Evolutionary conservation across 352 stramenopile species (phyloP).

Genomic region (Globisporangium yorkense): DNA sequence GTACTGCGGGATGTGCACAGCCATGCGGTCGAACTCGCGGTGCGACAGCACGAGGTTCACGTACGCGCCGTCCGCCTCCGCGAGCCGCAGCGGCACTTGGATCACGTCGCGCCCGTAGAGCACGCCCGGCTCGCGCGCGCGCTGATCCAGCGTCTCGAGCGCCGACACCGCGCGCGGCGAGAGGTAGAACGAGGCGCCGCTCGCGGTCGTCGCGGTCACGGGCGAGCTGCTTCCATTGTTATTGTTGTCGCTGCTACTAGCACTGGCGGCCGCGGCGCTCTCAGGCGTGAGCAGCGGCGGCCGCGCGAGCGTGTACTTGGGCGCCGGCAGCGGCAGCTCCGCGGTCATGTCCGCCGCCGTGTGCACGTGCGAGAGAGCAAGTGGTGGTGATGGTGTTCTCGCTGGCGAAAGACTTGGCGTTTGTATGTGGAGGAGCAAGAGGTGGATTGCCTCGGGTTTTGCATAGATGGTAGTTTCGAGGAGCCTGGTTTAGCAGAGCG

Average conservation of each 20-base stretch:
- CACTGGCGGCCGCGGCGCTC: background rate
- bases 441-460: background rate
- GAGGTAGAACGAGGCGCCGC: conserved; percentile 10
- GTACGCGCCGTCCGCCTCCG: conserved; percentile 31
- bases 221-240: conserved; percentile 1
- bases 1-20: conserved; percentile 63
- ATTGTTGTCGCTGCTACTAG: background rate
- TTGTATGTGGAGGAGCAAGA: background rate
- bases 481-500: background rate
- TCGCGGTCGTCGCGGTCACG: conserved; percentile 8
- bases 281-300: conserved; percentile 11
- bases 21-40: conserved; percentile 75
- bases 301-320: conserved; percentile 12
- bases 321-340: background rate
- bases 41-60: conserved; percentile 73
- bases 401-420: background rate
- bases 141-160: conserved; percentile 21
- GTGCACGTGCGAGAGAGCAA: background rate
- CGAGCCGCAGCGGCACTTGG: conserved; percentile 61
- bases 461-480: background rate
- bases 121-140: conserved; percentile 23
- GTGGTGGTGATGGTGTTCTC: background rate
- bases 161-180: conserved; percentile 24
- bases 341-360: conserved; percentile 8
- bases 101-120: conserved; percentile 70